Percentiles rank a stretch among this genome's conserved stretches.
Evolutionary conservation across 306 rosid genomes (phyloP).

Genomic region (Medicago ruthenica): DNA sequence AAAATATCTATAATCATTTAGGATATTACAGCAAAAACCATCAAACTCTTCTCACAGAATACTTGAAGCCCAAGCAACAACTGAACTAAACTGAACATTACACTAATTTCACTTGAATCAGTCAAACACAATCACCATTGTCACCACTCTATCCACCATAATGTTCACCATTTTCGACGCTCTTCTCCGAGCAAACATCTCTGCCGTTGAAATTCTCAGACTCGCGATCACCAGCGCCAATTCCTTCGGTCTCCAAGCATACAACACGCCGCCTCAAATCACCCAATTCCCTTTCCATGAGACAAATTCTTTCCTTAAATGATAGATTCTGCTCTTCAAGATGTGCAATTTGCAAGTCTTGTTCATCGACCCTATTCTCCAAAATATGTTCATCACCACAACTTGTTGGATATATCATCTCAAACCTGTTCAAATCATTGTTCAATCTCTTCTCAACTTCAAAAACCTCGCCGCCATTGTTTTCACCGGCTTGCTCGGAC

Average conservation of each 20-base stretch:
- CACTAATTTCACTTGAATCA: too few species aligned
- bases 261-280: conserved; percentile 61
- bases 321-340: conserved; percentile 76
- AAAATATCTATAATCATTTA: too few species aligned
- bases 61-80: too few species aligned
- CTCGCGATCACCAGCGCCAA: too few species aligned
- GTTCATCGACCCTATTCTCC: conserved; percentile 78
- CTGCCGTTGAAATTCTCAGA: too few species aligned
- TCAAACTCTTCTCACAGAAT: too few species aligned
- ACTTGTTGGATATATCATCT: conserved; percentile 64
- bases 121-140: too few species aligned
- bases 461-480: conserved; percentile 23
- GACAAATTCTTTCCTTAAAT: conserved; percentile 68
- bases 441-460: conserved; percentile 77
- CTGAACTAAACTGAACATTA: too few species aligned
- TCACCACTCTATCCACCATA: too few species aligned
- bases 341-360: conserved; percentile 64
- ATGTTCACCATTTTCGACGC: conserved; percentile 47
- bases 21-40: too few species aligned
- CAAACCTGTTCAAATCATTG: conserved; percentile 77
- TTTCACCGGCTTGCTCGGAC: too few species aligned
- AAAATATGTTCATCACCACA: conserved; percentile 49
- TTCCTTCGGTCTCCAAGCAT: too few species aligned
- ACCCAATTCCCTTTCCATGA: conserved; percentile 71
- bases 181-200: conserved; percentile 59